These are phyloP conservation scores for Calocybe indica DNA, from an alignment of 768 basidiomycete genomes.

Conservation along the genomic window DNA sequence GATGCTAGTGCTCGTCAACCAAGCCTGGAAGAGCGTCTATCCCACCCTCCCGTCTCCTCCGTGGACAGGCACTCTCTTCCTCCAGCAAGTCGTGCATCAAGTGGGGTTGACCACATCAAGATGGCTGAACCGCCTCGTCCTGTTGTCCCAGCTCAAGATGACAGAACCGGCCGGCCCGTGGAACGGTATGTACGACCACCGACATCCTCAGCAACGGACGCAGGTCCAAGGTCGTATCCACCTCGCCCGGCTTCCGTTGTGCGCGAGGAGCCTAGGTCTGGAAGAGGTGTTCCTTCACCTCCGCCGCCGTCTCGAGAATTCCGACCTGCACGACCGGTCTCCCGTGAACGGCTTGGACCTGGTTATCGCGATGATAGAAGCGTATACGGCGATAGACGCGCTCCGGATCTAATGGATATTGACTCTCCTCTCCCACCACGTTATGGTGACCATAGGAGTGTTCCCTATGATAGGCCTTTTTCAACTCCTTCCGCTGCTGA, in stretches of 20 bases:
- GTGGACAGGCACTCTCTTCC: conserved; percentile 12
- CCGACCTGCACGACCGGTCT: conserved; percentile 15
- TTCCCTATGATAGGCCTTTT: conserved; percentile 19
- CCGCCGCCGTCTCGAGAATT: conserved; percentile 24
- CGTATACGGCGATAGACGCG: conserved; percentile 27
- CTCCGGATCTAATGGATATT: conserved; percentile 27
- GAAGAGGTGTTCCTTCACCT: conserved; percentile 17
- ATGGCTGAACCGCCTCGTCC: conserved; percentile 3
- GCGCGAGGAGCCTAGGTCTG: conserved; percentile 26
- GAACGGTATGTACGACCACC: conserved; percentile 11
- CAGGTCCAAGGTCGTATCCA: conserved; percentile 7
- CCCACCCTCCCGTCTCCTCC: conserved; percentile 20
- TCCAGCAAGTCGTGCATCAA: conserved; percentile 10
- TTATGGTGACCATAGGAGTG: conserved; percentile 25
- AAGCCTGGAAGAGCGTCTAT: conserved; percentile 36
- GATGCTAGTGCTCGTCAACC: conserved; percentile 19
- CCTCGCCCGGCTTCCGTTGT: conserved; percentile 16
- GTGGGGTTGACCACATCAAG: conserved; percentile 7
- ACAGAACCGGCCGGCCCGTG: conserved; percentile 9
- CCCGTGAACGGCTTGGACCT: conserved; percentile 24
- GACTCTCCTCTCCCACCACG: conserved; percentile 23
- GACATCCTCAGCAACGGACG: conserved; percentile 5
- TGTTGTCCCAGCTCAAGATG: conserved; percentile 8
- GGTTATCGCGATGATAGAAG: conserved; percentile 36
- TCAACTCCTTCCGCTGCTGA: conserved; percentile 27